Conservation (phyloP, 164 flowering plant genomes). For the Berberis vulgaris region DNA sequence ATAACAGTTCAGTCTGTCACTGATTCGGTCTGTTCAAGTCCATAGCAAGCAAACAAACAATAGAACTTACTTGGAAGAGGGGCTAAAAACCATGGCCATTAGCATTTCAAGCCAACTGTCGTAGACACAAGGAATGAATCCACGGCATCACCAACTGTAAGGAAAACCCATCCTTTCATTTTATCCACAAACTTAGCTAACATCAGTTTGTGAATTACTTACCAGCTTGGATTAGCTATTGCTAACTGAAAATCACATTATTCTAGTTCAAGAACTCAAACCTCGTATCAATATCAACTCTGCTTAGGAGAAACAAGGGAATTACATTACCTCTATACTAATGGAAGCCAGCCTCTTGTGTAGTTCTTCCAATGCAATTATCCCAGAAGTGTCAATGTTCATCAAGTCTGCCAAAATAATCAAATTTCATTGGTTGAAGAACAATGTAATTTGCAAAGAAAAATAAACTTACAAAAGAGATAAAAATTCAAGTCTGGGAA, state of each 20-base stretch:
- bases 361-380: too few relatives aligned
- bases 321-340: too few relatives aligned
- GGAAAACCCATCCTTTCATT: conserved; percentile 45
- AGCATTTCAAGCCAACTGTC: conserved; percentile 7
- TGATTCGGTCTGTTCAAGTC: neutral
- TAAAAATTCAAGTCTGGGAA: too few relatives aligned
- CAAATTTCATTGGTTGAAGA: neutral
- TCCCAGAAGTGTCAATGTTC: too few relatives aligned
- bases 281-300: conserved; percentile 45
- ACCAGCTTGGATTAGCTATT: conserved; percentile 67
- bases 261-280: neutral
- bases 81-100: neutral
- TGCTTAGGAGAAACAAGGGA: too few relatives aligned
- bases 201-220: conserved; percentile 69
- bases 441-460: neutral
- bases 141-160: conserved; percentile 57
- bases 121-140: conserved; percentile 33
- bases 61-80: neutral
- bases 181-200: conserved; percentile 43
- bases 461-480: conserved; percentile 35
- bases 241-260: too few relatives aligned
- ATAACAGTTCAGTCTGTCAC: neutral
- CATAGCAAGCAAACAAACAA: neutral
- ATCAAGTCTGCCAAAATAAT: too few relatives aligned
- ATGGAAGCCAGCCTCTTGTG: too few relatives aligned